Evolutionary conservation across 1,284 basidiomycete species (phyloP), one percentile per base, ranked within the genome.

Genomic region (Ganoderma lingzhi): DNA sequence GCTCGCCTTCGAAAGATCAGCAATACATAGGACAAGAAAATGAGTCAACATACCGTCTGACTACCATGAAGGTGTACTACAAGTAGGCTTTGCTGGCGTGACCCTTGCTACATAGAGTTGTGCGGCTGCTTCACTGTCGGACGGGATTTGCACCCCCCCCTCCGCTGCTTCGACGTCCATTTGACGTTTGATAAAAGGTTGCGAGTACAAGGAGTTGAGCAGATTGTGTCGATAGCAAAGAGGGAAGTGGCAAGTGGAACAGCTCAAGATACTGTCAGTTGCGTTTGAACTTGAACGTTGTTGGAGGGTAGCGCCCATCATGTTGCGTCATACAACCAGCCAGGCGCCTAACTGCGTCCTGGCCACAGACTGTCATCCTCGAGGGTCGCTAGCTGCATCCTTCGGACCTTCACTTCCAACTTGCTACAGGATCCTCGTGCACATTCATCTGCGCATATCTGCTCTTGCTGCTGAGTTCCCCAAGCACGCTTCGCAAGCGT

Each of bases 271-370:
- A 23, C 45, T n/a, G 44, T n/a, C 44, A 45, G 44, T n/a, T 45
- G 17, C 44, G 44, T 45, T 45, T 19, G n/a, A 23, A 48, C 6
- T 35, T 35, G 35, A 23, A 51, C 9, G 48, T 6, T 9, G 23
- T 14, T 53, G 28, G 35, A 35, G 35, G 35, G 35, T 5, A 35
- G 56, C 56, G 56, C 56, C 56, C 19, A 6, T 3, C 4, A 17
- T 58, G 35, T 23, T 70, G 71, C 71, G 68, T 72, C 71, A 72
- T 72, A 17, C 35, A 10, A 39, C 14, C 14, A 17, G 1, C 19
- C 53, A 56, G 32, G 53, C 53, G 53, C 53, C 53, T 30, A 35
- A 19, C 5, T 32, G 53, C 30, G 10, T 12, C 23, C 23, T 23
- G 9, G 48, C 48, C n/a, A 51, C 42, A 44, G 42, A 35, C 42